phyloP scores from a whole-genome alignment of 2,329 filamentous ascomycete genomes.

The Penicillium janthinellum region DNA sequence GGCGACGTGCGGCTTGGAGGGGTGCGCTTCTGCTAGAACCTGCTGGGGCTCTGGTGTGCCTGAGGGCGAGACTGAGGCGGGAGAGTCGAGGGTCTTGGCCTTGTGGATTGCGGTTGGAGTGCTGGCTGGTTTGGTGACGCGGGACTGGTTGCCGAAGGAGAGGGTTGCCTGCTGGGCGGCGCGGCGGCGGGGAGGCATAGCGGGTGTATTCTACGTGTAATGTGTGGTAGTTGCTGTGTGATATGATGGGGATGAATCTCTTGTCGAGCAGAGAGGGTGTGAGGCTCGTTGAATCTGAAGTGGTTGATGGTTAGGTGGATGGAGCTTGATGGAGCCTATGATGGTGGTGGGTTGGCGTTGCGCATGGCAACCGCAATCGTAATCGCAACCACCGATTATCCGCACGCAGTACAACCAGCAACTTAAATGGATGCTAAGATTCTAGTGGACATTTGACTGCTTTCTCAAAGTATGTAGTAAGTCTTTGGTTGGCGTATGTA shows the following conservation, averaged over 20 bases:
- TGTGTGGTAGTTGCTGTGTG: background rate
- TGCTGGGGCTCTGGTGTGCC: conserved; percentile 33
- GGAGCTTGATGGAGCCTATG: conserved; percentile 7
- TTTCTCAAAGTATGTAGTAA: background rate
- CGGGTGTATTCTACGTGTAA: background rate
- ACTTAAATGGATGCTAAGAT: background rate
- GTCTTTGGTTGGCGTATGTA: background rate
- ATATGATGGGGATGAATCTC: background rate
- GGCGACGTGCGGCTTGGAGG: conserved; percentile 36
- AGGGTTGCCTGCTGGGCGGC: conserved; percentile 58
- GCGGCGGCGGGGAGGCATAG: conserved; percentile 48
- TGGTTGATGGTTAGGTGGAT: background rate
- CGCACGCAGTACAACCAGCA: background rate
- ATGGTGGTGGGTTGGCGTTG: conserved; percentile 7
- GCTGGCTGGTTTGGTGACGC: conserved; percentile 60
- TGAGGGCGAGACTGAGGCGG: conserved; percentile 35
- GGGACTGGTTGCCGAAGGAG: conserved; percentile 60
- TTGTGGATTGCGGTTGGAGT: conserved; percentile 35
- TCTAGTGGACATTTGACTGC: background rate
- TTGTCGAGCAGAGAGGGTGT: background rate
- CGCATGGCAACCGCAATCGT: conserved; percentile 6
- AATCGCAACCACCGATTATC: background rate
- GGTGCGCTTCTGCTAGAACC: conserved; percentile 25
- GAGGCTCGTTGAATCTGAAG: background rate
- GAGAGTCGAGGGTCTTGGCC: conserved; percentile 36